Percentiles rank a stretch among this genome's conserved stretches.
phyloP scores from a whole-genome alignment of 2,329 filamentous ascomycete species.

The Fusarium begoniae region DNA sequence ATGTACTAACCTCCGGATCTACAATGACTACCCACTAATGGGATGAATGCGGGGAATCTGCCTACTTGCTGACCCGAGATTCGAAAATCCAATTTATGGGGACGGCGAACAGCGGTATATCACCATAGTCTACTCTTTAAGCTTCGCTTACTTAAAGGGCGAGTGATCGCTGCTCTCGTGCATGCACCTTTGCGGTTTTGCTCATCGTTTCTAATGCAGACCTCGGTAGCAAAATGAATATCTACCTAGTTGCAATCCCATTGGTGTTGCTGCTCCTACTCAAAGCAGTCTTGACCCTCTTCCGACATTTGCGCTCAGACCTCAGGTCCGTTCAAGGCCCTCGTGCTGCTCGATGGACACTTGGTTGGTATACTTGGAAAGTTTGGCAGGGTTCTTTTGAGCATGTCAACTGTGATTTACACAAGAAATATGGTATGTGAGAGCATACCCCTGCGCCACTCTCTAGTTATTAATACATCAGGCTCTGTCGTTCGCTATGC shows the following conservation, averaged over 20 bases:
- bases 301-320: background rate
- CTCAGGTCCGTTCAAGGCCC: background rate
- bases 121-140: too few species aligned
- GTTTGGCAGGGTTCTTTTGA: background rate
- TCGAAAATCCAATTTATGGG: background rate
- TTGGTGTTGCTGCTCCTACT: background rate
- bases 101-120: background rate
- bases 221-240: background rate
- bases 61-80: background rate
- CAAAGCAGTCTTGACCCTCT: background rate
- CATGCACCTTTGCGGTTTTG: background rate
- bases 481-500: conserved; percentile 55
- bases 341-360: background rate
- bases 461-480: background rate
- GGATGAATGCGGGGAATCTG: background rate
- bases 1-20: background rate
- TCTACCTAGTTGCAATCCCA: background rate
- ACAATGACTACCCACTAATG: background rate
- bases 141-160: background rate
- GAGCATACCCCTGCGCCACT: background rate
- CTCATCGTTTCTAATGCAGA: background rate
- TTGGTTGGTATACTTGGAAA: background rate
- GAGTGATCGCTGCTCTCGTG: background rate
- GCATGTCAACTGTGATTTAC: background rate
- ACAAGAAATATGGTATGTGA: background rate